Conservation (phyloP, 495 filamentous ascomycete species). For the Penicillium arizonense region DNA sequence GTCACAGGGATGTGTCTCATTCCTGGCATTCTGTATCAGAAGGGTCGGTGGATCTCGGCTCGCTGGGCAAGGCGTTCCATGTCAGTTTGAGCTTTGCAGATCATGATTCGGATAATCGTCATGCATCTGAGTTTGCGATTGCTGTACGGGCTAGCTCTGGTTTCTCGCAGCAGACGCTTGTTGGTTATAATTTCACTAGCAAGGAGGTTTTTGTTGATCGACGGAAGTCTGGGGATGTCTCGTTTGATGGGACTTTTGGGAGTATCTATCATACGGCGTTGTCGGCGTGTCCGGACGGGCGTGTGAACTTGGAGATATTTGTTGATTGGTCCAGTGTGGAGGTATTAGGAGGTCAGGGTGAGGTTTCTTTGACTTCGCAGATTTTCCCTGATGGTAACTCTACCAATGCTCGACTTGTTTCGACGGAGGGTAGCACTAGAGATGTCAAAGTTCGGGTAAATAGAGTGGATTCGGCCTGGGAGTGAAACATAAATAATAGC, state of each 20-base stretch:
- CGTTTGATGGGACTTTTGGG: constrained; percentile 28
- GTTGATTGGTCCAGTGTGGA: constrained; percentile 37
- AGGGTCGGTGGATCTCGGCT: constrained; percentile 13
- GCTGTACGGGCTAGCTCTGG: constrained; percentile 20
- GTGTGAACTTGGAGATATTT: constrained; percentile 23
- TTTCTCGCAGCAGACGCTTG: constrained; percentile 38
- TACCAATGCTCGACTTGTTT: constrained; percentile 22
- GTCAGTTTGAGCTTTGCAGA: constrained; percentile 24
- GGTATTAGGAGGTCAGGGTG: constrained; percentile 32
- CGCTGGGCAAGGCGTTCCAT: constrained; percentile 19
- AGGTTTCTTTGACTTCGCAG: constrained; percentile 33
- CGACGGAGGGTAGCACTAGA: constrained; percentile 15
- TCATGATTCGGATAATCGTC: neutral
- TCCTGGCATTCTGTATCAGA: constrained; percentile 11
- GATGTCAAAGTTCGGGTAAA: constrained; percentile 16
- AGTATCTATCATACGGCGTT: constrained; percentile 26
- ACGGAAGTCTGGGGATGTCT: constrained; percentile 22
- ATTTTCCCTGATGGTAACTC: constrained; percentile 28
- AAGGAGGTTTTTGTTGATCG: constrained; percentile 32
- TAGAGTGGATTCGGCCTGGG: constrained; percentile 9
- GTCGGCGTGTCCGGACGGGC: constrained; percentile 9
- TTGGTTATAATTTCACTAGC: constrained; percentile 44
- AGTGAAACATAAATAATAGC: neutral
- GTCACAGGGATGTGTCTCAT: neutral
- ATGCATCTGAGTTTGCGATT: constrained; percentile 23